These are phyloP conservation scores for Xylaria acuta DNA, from an alignment of 495 filamentous ascomycete genomes.

Conservation along the genomic window DNA sequence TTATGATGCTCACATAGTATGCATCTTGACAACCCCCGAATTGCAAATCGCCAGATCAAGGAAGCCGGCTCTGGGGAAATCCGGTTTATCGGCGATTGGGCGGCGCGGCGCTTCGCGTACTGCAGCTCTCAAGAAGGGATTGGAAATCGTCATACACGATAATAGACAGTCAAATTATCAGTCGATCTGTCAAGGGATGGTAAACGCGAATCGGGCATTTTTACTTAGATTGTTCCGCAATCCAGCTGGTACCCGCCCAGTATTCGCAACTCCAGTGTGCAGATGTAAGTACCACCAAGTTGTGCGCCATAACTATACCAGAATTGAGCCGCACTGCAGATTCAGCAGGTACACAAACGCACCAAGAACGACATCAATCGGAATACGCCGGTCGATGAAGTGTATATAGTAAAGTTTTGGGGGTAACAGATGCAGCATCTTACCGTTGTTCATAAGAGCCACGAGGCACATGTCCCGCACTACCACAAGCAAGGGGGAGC, in stretches of 20 bases:
- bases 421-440: background rate
- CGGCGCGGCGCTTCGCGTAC: background rate
- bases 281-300: too few species aligned
- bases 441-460: background rate
- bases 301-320: background rate
- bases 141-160: background rate
- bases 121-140: background rate
- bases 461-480: background rate
- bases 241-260: background rate
- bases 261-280: background rate
- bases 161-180: background rate
- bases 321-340: conserved; percentile 4
- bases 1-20: background rate
- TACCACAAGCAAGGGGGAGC: background rate
- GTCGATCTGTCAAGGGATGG: background rate
- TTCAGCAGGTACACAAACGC: background rate
- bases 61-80: background rate
- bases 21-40: background rate
- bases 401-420: conserved; percentile 14
- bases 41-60: background rate
- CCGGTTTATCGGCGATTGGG: background rate
- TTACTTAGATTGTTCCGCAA: background rate
- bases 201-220: background rate
- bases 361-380: background rate
- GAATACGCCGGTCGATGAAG: background rate